These are phyloP conservation scores for Kandelia obovata DNA, from an alignment of 345 rosid genomes.

Conservation along the genomic window DNA sequence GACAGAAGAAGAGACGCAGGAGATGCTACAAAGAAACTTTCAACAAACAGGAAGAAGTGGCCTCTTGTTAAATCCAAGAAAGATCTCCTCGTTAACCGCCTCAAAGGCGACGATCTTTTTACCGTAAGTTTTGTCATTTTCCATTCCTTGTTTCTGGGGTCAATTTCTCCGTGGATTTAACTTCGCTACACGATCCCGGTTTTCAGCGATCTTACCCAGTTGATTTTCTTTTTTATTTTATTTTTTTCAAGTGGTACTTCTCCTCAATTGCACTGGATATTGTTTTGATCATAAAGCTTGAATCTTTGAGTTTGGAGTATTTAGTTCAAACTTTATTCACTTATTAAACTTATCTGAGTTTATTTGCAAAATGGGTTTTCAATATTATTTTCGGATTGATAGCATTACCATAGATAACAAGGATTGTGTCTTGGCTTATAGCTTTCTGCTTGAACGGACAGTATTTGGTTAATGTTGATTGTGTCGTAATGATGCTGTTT, in stretches of 20 bases:
- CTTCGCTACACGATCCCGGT: neutral
- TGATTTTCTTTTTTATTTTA: neutral
- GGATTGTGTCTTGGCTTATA: neutral
- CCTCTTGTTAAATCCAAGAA: conserved; percentile 54
- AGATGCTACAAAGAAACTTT: conserved; percentile 6
- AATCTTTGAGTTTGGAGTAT: no score
- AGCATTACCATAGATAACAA: no score
- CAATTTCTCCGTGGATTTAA: neutral
- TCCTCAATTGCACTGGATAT: neutral
- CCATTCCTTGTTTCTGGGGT: neutral
- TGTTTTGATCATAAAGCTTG: no score
- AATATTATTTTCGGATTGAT: no score
- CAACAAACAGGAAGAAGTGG: conserved; percentile 43
- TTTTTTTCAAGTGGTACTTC: no score
- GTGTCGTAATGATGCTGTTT: conserved; percentile 13
- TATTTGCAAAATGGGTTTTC: no score
- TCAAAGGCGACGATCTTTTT: conserved; percentile 65
- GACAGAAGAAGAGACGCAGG: conserved; percentile 31
- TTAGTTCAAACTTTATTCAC: no score
- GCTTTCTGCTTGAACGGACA: neutral
- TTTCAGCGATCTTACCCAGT: neutral
- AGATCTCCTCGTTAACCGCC: conserved; percentile 43
- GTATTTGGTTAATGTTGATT: neutral
- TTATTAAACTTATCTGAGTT: no score
- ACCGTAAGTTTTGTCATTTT: conserved; percentile 40